These are phyloP conservation scores for Aspergillus hancockii DNA, from an alignment of 495 filamentous ascomycete species.

Conservation along the genomic window DNA sequence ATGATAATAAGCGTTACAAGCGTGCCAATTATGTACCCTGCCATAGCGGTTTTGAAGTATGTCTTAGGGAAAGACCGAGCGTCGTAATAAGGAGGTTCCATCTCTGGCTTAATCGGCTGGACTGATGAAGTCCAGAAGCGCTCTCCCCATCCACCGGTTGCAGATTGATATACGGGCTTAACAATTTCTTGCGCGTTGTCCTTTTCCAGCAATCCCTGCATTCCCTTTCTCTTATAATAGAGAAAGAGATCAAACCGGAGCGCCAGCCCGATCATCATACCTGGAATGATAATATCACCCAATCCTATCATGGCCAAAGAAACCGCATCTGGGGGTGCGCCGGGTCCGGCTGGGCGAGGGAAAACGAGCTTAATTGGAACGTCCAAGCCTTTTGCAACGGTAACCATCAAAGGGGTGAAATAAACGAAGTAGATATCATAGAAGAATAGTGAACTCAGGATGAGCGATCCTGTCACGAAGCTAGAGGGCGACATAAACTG, in stretches of 20 bases:
- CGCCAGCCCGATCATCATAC: constrained; percentile 84
- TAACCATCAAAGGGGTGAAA: constrained; percentile 95
- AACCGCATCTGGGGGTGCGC: constrained; percentile 35
- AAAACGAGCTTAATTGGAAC: constrained; percentile 93
- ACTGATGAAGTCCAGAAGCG: constrained; percentile 70
- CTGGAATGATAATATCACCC: constrained; percentile 92
- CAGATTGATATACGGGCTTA: constrained; percentile 60
- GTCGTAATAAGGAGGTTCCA: constrained; percentile 43
- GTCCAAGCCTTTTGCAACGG: constrained; percentile 86
- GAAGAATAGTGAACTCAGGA: constrained; percentile 79
- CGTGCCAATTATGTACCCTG: constrained; percentile 83
- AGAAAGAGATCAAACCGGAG: constrained; percentile 88
- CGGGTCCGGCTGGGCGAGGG: constrained; percentile 57
- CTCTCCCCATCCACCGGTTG: constrained; percentile 77
- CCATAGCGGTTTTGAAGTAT: constrained; percentile 80
- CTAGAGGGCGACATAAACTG: constrained; percentile 88
- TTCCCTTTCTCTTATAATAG: constrained; percentile 67
- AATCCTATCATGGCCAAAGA: constrained; percentile 84
- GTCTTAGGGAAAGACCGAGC: constrained; percentile 70
- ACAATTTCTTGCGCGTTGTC: constrained; percentile 33
- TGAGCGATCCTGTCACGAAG: constrained; percentile 76
- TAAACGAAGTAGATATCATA: constrained; percentile 99
- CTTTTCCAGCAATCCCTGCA: constrained; percentile 35
- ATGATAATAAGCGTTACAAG: constrained; percentile 74
- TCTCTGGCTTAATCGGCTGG: constrained; percentile 27